Evolutionary conservation across 805 yeast genomes (phyloP), one percentile per base, ranked within the genome.

Genomic region (Kodamaea laetipori): DNA sequence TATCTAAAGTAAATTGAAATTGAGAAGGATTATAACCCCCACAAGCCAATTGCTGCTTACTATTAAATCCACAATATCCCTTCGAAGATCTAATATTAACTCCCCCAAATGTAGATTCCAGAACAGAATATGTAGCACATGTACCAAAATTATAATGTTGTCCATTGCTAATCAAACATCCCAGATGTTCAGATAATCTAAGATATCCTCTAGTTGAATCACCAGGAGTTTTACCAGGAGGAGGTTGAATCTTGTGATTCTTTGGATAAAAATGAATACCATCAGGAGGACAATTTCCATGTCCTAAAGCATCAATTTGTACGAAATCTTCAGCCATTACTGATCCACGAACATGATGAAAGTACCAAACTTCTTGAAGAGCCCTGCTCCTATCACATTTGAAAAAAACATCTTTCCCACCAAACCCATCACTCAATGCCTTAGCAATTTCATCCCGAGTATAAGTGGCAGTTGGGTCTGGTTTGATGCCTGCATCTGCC

Each of bases 161-260:
- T 3, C 99, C 99, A 56, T 80, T 86, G 47, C 86, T 79, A 56
- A 90, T 92, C 46, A 92, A 67, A 64, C 96, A 88, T 7, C 96
- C 96, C 4, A 63, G 50, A 45, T 82, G 76, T 32, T 67, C 77
- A 13, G 73, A 58, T 10, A 80, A 64, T 41, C 67, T 73, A 36
- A 86, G 56, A 53, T 62, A 71, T 8, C 71, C 69, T 6, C 49
- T 45, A 13, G 48, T 44, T 4, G 53, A 54, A 3, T 49, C 42
- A 12, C 37, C 39, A 5, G 43, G 49, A 12, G 28, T 46, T 1
- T 40, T 34, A 31, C 31, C 43, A 13, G 31, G 33, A 8, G 32
- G 37, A 3, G 45, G 47, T 8, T 31, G 34, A 15, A 12, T 28
- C 9, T 32, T 30, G 37, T 40, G 35, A 11, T 77, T 76, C 64